Evolutionary conservation across 1,284 basidiomycete species (phyloP).

Genomic region (Wallemia ichthyophaga): DNA sequence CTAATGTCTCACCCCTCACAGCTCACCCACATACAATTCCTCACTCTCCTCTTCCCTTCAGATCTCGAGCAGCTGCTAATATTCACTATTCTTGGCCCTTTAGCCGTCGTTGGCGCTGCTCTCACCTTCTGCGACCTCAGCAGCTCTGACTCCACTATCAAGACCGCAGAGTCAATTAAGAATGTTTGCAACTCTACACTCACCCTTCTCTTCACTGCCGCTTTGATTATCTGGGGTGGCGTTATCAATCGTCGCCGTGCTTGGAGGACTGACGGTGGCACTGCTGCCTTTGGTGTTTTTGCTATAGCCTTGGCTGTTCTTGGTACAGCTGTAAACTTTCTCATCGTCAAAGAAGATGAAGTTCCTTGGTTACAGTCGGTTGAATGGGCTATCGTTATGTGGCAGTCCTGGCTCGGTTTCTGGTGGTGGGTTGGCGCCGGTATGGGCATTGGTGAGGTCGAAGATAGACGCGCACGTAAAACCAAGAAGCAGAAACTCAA

Average conservation of each 20-base stretch:
- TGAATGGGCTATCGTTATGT: conserved; percentile 30
- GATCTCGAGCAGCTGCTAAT: conserved; percentile 68
- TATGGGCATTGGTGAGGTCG: conserved; percentile 31
- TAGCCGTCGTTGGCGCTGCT: conserved; percentile 52
- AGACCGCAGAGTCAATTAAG: conserved; percentile 43
- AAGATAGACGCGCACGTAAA: conserved; percentile 15
- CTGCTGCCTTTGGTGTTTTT: conserved; percentile 65
- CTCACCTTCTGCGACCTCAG: conserved; percentile 57
- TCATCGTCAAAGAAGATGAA: conserved; percentile 54
- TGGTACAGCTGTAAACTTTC: conserved; percentile 51
- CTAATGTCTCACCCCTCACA: conserved; percentile 16
- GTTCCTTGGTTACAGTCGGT: conserved; percentile 59
- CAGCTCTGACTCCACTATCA: conserved; percentile 19
- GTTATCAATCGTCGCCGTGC: conserved; percentile 66
- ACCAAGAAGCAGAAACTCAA: conserved; percentile 7
- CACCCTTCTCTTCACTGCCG: conserved; percentile 65
- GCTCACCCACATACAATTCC: conserved; percentile 93
- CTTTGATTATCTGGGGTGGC: conserved; percentile 76
- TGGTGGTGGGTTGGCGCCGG: conserved; percentile 96
- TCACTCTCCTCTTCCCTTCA: conserved; percentile 84
- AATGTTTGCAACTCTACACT: conserved; percentile 90
- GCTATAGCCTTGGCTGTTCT: conserved; percentile 45
- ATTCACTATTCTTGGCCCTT: conserved; percentile 53
- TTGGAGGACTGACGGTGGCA: conserved; percentile 85
- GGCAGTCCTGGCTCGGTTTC: conserved; percentile 30